phyloP scores from a whole-genome alignment of 345 rosid genomes.

The Linum trigynum region DNA sequence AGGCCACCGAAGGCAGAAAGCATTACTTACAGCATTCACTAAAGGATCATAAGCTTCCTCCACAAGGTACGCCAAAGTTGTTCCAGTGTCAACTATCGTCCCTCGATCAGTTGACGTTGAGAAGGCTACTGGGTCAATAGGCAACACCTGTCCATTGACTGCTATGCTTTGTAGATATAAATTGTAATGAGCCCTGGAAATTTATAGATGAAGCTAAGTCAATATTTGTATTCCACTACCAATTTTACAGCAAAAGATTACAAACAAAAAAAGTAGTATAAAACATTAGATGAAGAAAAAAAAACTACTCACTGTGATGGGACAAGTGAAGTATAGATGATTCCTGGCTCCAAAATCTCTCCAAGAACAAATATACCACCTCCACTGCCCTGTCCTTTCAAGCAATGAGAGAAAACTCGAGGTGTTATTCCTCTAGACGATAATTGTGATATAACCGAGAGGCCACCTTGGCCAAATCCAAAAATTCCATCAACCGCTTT shows the following conservation, averaged over 20 bases:
- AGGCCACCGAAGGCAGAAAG: not conserved
- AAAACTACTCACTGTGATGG: constrained; percentile 23
- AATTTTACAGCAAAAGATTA: too few relatives aligned
- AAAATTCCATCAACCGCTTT: constrained; percentile 30
- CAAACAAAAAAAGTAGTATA: too few relatives aligned
- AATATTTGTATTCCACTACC: too few relatives aligned
- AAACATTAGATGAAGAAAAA: not conserved
- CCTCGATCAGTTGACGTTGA: constrained; percentile 1
- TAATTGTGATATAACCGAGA: constrained; percentile 24
- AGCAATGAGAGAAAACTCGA: constrained; percentile 24
- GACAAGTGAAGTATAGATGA: constrained; percentile 26
- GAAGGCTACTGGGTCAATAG: not conserved
- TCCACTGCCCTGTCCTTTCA: constrained; percentile 26
- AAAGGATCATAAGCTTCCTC: constrained; percentile 8
- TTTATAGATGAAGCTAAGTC: not conserved
- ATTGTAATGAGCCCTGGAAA: constrained; percentile 4
- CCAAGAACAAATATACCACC: constrained; percentile 31
- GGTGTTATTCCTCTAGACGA: constrained; percentile 22
- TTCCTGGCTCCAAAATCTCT: constrained; percentile 29
- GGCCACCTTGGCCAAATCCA: constrained; percentile 29
- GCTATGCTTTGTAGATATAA: constrained; percentile 7
- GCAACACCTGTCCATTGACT: constrained; percentile 6
- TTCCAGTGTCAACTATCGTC: constrained; percentile 5
- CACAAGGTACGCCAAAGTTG: constrained; percentile 8
- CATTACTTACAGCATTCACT: constrained; percentile 2